phyloP scores from a whole-genome alignment of 345 rosid genomes.

The Rhodamnia argentea region DNA sequence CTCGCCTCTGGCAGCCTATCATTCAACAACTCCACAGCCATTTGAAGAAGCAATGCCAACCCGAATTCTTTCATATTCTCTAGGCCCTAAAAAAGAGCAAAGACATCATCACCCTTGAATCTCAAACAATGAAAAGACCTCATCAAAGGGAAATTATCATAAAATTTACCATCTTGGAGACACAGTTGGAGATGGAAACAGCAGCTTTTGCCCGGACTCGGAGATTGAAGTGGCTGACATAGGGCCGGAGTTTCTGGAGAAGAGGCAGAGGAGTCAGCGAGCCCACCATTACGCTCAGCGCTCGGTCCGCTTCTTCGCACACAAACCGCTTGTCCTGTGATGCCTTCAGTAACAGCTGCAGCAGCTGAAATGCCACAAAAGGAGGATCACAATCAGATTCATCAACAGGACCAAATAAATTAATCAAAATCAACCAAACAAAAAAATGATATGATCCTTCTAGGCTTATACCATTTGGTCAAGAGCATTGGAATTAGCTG shows the following conservation, averaged over 20 bases:
- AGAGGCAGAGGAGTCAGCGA: conserved; percentile 47
- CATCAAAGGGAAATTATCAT: not conserved
- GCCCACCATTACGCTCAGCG: conserved; percentile 46
- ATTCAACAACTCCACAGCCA: conserved; percentile 54
- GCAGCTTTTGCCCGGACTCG: conserved; percentile 82
- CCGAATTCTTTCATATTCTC: conserved; percentile 63
- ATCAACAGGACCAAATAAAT: not conserved
- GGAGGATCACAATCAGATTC: not conserved
- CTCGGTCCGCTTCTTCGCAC: conserved; percentile 79
- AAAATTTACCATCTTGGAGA: conserved; percentile 51
- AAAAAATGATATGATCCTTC: not conserved
- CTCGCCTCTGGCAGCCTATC: conserved; percentile 88
- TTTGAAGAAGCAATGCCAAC: conserved; percentile 32
- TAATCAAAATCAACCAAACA: not conserved
- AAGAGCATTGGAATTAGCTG: conserved; percentile 35
- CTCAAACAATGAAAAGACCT: not conserved
- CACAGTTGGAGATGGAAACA: conserved; percentile 41
- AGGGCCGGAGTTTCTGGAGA: conserved; percentile 41
- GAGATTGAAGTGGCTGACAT: conserved; percentile 50
- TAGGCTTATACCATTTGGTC: conserved; percentile 39
- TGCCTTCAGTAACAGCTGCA: conserved; percentile 81
- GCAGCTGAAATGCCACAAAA: conserved; percentile 19
- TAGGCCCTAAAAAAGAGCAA: conserved; percentile 27
- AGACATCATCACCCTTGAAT: not conserved
- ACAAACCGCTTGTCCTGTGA: conserved; percentile 90